These are phyloP conservation scores for Ceratocystis eucalypticola DNA, from an alignment of 2,329 filamentous ascomycete genomes.

Conservation along the genomic window DNA sequence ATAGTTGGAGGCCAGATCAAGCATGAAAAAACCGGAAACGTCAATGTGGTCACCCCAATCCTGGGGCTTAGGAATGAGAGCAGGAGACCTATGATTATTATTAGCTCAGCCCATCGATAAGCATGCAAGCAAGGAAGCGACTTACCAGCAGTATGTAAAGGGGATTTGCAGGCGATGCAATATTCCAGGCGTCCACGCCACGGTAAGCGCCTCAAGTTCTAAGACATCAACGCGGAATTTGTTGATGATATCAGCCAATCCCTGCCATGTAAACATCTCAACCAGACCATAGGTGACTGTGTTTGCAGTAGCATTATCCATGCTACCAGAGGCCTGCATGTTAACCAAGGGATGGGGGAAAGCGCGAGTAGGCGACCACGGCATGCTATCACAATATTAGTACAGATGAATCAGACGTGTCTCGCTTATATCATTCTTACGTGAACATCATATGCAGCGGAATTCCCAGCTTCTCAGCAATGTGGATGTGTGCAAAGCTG, in stretches of 20 bases:
- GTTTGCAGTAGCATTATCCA: slow-evolving; percentile 64
- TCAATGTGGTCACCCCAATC: slow-evolving; percentile 63
- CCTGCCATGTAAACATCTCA: slow-evolving; percentile 89
- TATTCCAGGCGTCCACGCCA: slow-evolving; percentile 72
- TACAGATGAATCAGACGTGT: not conserved
- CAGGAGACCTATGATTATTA: slow-evolving; percentile 40
- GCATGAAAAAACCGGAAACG: slow-evolving; percentile 65
- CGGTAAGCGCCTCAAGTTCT: slow-evolving; percentile 61
- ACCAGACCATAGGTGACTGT: slow-evolving; percentile 74
- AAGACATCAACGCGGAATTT: slow-evolving; percentile 63
- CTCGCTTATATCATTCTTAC: slow-evolving; percentile 32
- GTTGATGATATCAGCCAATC: slow-evolving; percentile 82
- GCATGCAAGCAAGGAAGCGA: not conserved
- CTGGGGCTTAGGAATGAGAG: slow-evolving; percentile 62
- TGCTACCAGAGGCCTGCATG: slow-evolving; percentile 55
- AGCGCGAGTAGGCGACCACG: slow-evolving; percentile 72
- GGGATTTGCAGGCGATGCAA: slow-evolving; percentile 63
- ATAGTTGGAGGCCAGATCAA: slow-evolving; percentile 53
- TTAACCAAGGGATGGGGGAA: slow-evolving; percentile 82
- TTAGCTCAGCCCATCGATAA: not conserved
- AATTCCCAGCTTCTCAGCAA: slow-evolving; percentile 61
- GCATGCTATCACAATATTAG: slow-evolving; percentile 60
- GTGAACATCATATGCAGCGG: slow-evolving; percentile 84
- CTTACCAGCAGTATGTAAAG: slow-evolving; percentile 75
- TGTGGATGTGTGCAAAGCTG: slow-evolving; percentile 62